These are phyloP conservation scores for Priceomyces haplophilus DNA, from an alignment of 805 yeast genomes.

Conservation along the genomic window DNA sequence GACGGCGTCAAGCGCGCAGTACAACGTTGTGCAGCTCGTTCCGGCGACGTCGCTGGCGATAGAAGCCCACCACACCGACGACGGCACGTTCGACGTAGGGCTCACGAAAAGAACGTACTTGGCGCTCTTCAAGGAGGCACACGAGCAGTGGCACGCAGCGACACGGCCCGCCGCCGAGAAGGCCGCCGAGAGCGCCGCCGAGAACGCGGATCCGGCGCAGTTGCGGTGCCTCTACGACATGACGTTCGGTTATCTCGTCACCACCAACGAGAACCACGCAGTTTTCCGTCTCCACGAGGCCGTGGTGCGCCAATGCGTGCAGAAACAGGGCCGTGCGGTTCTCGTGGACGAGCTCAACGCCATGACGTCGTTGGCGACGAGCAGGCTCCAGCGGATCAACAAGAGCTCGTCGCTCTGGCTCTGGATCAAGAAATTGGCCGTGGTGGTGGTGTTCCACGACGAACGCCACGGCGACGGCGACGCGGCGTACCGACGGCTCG, in stretches of 20 bases:
- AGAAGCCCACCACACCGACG: constrained; percentile 7
- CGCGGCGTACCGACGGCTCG: constrained; percentile 2
- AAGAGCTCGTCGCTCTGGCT: constrained; percentile 40
- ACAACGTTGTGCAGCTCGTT: constrained; percentile 8
- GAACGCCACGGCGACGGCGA: neutral
- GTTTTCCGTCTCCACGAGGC: constrained; percentile 27
- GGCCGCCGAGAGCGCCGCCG: too few species aligned
- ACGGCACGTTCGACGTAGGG: constrained; percentile 27
- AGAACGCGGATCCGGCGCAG: too few species aligned
- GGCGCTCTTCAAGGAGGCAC: constrained; percentile 30
- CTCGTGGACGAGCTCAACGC: constrained; percentile 25
- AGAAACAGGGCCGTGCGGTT: constrained; percentile 8
- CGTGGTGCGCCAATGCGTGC: constrained; percentile 12
- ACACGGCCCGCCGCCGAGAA: too few species aligned
- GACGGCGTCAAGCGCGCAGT: neutral
- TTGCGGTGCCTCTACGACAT: constrained; percentile 22
- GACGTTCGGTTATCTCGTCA: constrained; percentile 32
- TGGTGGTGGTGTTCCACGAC: constrained; percentile 12
- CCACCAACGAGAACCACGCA: constrained; percentile 40
- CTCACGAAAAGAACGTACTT: constrained; percentile 28
- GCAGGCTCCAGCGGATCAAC: constrained; percentile 32
- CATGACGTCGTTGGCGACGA: constrained; percentile 27
- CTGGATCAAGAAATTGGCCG: constrained; percentile 25
- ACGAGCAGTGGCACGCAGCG: constrained; percentile 23
- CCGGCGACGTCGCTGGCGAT: constrained; percentile 1